Evolutionary conservation across 441 rosid species (phyloP).

Genomic region (Bocquillonia castaneifolia): DNA sequence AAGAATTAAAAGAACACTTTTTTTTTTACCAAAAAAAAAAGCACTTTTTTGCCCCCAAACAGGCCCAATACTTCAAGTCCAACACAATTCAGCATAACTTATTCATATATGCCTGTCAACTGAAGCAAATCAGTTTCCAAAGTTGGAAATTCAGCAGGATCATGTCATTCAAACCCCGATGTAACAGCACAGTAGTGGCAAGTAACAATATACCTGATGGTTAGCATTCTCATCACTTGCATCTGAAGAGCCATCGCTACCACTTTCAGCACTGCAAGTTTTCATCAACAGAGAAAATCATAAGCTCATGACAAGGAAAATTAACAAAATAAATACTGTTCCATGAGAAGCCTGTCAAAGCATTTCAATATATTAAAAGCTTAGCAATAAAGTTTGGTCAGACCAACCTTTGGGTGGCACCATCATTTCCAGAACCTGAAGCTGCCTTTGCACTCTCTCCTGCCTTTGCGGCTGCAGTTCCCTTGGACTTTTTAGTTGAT

Average conservation of each 20-base stretch:
- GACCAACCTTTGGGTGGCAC: slow-evolving; percentile 71
- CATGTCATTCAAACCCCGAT: background rate
- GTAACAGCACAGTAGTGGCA: background rate
- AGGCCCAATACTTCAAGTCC: too few relatives aligned
- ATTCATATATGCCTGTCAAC: background rate
- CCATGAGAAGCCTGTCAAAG: background rate
- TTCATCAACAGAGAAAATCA: slow-evolving; percentile 17
- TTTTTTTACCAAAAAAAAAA: too few relatives aligned
- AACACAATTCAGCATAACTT: background rate
- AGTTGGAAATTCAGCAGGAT: slow-evolving; percentile 2
- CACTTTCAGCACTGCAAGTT: slow-evolving; percentile 67
- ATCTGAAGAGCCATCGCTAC: slow-evolving; percentile 91
- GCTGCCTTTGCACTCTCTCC: slow-evolving; percentile 53
- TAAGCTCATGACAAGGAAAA: background rate
- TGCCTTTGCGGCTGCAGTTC: slow-evolving; percentile 47
- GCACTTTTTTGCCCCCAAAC: too few relatives aligned
- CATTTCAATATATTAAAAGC: background rate
- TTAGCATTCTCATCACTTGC: slow-evolving; percentile 67
- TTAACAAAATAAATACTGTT: background rate
- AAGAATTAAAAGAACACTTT: too few relatives aligned
- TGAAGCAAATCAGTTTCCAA: background rate
- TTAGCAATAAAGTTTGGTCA: slow-evolving; percentile 8
- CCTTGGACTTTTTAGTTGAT: slow-evolving; percentile 65
- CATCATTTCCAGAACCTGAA: slow-evolving; percentile 94
- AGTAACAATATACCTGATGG: slow-evolving; percentile 51